phyloP scores from a whole-genome alignment of 306 rosid species.

The Albizia julibrissin region DNA sequence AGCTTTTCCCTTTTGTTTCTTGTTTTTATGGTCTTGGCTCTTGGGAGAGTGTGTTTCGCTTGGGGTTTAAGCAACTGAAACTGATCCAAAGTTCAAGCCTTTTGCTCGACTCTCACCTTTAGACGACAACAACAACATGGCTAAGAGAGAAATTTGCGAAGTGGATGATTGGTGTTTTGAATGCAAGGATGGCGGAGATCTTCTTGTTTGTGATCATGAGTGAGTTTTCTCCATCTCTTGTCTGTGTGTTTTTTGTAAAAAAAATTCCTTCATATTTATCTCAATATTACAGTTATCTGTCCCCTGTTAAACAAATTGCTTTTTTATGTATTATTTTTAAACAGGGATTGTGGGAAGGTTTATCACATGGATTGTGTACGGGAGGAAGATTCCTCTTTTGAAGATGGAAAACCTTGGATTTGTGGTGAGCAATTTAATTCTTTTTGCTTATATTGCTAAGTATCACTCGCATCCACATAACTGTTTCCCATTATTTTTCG shows the following conservation, averaged over 20 bases:
- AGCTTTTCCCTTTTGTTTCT: neutral
- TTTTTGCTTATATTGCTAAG: no score
- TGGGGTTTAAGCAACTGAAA: neutral
- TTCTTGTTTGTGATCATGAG: conserved; percentile 43
- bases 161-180: conserved; percentile 39
- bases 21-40: neutral
- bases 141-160: neutral
- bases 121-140: neutral
- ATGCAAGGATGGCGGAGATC: conserved; percentile 55
- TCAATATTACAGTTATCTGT: neutral
- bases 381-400: conserved; percentile 28
- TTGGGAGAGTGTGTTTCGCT: neutral
- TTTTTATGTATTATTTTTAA: neutral
- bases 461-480: no score
- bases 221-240: neutral
- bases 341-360: conserved; percentile 65
- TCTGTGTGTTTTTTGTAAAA: neutral
- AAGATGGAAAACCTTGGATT: conserved; percentile 38
- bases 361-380: conserved; percentile 59
- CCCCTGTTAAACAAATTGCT: neutral
- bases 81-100: neutral
- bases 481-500: no score
- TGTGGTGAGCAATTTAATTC: conserved; percentile 55
- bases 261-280: neutral
- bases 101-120: neutral